phyloP scores from a whole-genome alignment of 768 basidiomycete species.

The Trametes gibbosa region DNA sequence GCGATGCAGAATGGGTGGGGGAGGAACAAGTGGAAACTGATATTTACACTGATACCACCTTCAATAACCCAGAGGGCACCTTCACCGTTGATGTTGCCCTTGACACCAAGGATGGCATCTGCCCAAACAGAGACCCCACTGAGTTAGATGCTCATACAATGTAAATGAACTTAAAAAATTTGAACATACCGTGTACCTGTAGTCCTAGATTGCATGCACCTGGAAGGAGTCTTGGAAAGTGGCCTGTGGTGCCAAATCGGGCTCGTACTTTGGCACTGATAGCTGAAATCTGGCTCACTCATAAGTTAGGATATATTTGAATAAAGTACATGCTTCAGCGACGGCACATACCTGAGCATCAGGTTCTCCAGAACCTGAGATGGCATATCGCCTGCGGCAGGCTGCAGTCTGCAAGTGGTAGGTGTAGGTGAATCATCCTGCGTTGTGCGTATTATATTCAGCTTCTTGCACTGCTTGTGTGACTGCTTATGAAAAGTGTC shows the following conservation, averaged over 20 bases:
- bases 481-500: neutral
- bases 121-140: neutral
- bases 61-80: neutral
- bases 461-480: neutral
- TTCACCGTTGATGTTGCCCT: neutral
- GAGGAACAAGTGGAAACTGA: neutral
- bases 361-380: neutral
- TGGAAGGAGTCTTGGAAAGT: neutral
- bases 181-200: too few species aligned
- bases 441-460: neutral
- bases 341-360: neutral
- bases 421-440: neutral
- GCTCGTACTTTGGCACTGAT: neutral
- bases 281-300: neutral
- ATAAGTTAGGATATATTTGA: too few species aligned
- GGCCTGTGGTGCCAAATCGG: neutral
- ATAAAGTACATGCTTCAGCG: too few species aligned
- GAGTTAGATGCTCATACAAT: neutral
- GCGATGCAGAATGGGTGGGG: neutral
- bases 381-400: too few species aligned
- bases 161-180: too few species aligned
- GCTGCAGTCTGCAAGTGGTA: neutral
- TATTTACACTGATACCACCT: neutral
- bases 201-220: neutral
- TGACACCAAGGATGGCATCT: neutral